Base-by-base conservation (phyloP, 2,329 filamentous ascomycete species). In the Fusarium sp. region DNA sequence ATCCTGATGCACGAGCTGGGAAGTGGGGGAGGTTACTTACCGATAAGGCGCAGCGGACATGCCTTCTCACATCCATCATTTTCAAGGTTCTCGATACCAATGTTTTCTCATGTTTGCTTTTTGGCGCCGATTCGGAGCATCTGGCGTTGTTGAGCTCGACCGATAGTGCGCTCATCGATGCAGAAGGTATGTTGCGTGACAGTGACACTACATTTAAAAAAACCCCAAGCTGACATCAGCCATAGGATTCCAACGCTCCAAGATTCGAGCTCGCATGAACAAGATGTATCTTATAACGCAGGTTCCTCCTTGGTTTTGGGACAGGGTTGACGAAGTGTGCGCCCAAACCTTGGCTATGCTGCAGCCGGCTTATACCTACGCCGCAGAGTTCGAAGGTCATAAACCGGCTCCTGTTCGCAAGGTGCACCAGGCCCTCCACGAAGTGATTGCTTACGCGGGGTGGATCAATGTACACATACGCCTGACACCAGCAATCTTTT, bases 241-340 rank as follows among this genome's bases (percentile, higher is more conserved):
- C 6, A 37, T 33, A 83, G 82, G 78, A n/a, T 83, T 81, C 22
- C 60, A 60, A 22, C 80, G 80, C n/a, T 76, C 76, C 7, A 56
- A 61, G 9, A 64, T 81, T 43, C 77, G 79, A 32, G 74, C 79
- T 22, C 68, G 74, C 17, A 77, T 74, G 12, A 80, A 79, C 43
- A 66, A 59, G 25, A 57, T 73, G 12, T 78, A 80, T 57, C 76
- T 83, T 11, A 50, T 68, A 6, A 32, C 73, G 1, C 50, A 71
- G 2, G 79, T 81, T 6, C 72, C 75, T 6, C 52, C 66, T 0
- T 83, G 82, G 52, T 83, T 83, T 52, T 82, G 81, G 82, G 50
- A 68, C 1, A 64, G 78, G 25, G 80, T 83, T 4, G 81, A 83
- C 58, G 74, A 71, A 33, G 43, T 81, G 3, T 69, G 78, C 35